phyloP scores from a whole-genome alignment of 1,284 basidiomycete species.

The Phellinidium pouzarii region DNA sequence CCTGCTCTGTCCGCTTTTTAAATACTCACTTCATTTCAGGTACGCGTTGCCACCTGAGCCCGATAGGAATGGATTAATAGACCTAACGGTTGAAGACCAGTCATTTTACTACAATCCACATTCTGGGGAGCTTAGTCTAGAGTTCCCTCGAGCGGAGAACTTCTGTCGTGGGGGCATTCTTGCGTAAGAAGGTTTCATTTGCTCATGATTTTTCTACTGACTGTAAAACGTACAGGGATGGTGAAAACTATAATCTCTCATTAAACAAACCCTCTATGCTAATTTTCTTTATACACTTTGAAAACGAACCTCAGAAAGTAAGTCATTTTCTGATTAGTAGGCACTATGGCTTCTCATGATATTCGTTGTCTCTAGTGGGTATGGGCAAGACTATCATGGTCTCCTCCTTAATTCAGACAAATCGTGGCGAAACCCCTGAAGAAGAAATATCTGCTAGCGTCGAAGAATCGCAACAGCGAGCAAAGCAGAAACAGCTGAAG shows the following conservation, averaged over 20 bases:
- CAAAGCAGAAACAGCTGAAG: slow-evolving; percentile 50
- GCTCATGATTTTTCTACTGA: slow-evolving; percentile 1
- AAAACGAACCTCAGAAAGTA: slow-evolving; percentile 24
- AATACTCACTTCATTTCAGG: slow-evolving; percentile 34
- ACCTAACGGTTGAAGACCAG: slow-evolving; percentile 62
- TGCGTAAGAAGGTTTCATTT: slow-evolving; percentile 50
- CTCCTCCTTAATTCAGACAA: slow-evolving; percentile 84
- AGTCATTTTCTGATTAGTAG: slow-evolving; percentile 3
- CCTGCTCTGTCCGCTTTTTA: neutral
- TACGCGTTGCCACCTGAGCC: slow-evolving; percentile 63
- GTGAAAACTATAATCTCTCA: slow-evolving; percentile 31
- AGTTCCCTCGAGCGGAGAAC: slow-evolving; percentile 79
- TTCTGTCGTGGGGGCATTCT: slow-evolving; percentile 83
- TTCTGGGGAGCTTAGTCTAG: slow-evolving; percentile 89
- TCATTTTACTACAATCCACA: slow-evolving; percentile 87
- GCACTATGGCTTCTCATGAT: neutral
- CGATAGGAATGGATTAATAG: slow-evolving; percentile 42
- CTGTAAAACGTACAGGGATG: slow-evolving; percentile 41
- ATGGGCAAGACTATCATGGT: slow-evolving; percentile 99
- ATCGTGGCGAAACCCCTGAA: slow-evolving; percentile 40
- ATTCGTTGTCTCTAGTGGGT: slow-evolving; percentile 49
- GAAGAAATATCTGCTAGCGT: slow-evolving; percentile 28
- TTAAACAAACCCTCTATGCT: neutral
- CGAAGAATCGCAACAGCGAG: slow-evolving; percentile 23
- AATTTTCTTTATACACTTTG: neutral